A percentile compares a stretch with the other conserved stretches of the same genome.
These are phyloP conservation scores for Podospora fimiseda DNA, from an alignment of 495 filamentous ascomycete genomes.

Conservation along the genomic window DNA sequence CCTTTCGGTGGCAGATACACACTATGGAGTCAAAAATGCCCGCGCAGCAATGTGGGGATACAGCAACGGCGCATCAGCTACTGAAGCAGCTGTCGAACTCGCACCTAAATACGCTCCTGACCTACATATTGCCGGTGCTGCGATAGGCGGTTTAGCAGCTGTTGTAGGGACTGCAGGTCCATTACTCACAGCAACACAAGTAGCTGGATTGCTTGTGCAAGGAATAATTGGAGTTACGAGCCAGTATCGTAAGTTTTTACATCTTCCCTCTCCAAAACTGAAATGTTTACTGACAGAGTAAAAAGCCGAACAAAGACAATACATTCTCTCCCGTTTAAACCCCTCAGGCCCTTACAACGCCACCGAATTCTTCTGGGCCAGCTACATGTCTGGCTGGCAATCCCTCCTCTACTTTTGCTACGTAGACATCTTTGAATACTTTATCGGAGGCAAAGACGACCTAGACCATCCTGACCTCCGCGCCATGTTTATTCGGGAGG, in stretches of 20 bases:
- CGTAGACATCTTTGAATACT: conserved; percentile 38
- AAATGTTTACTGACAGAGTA: too few relatives aligned
- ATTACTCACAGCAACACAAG: conserved; percentile 14
- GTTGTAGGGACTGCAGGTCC: conserved; percentile 26
- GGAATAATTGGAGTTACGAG: conserved; percentile 21
- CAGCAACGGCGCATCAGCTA: conserved; percentile 50
- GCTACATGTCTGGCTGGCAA: conserved; percentile 19
- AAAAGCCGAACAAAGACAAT: conserved; percentile 15
- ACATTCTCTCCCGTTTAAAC: conserved; percentile 21
- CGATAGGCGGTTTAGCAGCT: conserved; percentile 40
- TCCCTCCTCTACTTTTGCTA: conserved; percentile 23
- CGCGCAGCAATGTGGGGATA: conserved; percentile 47
- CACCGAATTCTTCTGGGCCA: conserved; percentile 28
- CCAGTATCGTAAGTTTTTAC: conserved; percentile 19
- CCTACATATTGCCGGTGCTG: conserved; percentile 44
- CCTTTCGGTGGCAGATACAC: conserved; percentile 13
- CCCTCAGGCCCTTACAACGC: conserved; percentile 16
- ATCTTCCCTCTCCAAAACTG: too few relatives aligned
- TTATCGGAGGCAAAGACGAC: conserved; percentile 28
- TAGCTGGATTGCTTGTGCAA: conserved; percentile 21
- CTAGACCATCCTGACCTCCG: conserved; percentile 20
- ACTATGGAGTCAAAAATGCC: conserved; percentile 4
- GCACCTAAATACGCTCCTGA: conserved; percentile 50
- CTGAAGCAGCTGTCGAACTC: conserved; percentile 48
- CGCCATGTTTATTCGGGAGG: conserved; percentile 26